phyloP scores from a whole-genome alignment of 140 eudicot species.

The Senecio squalidus region DNA sequence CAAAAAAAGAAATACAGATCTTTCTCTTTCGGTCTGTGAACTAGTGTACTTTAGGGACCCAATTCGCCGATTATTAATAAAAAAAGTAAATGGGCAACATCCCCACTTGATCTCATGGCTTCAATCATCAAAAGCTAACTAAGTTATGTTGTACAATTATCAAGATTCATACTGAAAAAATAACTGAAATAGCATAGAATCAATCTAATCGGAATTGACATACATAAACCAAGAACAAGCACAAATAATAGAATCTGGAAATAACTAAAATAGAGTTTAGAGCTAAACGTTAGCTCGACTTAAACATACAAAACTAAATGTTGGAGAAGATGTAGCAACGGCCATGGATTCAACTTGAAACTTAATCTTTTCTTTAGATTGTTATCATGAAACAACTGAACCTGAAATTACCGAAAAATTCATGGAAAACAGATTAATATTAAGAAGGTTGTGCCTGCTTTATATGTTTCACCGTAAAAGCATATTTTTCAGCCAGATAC shows the following conservation, averaged over 20 bases:
- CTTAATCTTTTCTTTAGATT: conserved; percentile 12
- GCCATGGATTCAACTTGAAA: conserved; percentile 16
- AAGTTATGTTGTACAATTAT: neutral
- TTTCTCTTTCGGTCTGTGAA: conserved; percentile 17
- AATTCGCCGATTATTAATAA: conserved; percentile 26
- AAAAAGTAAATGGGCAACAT: conserved; percentile 15
- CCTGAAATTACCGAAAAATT: neutral
- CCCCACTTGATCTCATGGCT: neutral
- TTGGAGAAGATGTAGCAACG: conserved; percentile 16
- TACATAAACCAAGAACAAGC: conserved; percentile 13
- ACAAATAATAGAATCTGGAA: conserved; percentile 10
- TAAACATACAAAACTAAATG: conserved; percentile 19
- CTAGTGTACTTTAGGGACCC: conserved; percentile 7
- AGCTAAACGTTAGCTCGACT: conserved; percentile 9
- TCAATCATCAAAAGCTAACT: neutral
- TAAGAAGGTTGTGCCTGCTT: too few relatives aligned
- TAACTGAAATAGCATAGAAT: neutral
- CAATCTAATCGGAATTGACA: neutral
- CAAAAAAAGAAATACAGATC: too few relatives aligned
- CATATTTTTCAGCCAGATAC: too few relatives aligned
- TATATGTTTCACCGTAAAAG: too few relatives aligned
- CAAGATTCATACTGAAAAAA: too few relatives aligned
- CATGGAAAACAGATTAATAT: neutral
- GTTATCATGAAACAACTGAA: neutral
- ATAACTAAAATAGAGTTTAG: too few relatives aligned